Evolutionary conservation across 257 asterid genomes (phyloP).

Genomic region (Przewalskia tangutica): DNA sequence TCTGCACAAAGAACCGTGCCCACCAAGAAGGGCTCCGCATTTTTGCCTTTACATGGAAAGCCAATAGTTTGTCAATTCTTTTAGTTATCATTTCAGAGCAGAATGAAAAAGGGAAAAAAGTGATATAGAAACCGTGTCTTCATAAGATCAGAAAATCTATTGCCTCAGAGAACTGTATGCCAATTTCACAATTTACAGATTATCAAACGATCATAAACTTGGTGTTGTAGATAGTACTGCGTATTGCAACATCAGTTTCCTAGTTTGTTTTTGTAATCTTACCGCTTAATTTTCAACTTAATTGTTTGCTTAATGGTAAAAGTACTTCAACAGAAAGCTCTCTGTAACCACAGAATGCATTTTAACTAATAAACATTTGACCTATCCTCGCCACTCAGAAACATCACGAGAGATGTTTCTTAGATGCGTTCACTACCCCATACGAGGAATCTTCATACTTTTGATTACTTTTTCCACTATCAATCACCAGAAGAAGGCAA

Average conservation of each 20-base stretch:
- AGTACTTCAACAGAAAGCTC: not conserved
- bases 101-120: not conserved
- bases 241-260: not conserved
- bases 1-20: constrained; percentile 67
- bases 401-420: not conserved
- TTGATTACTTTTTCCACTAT: not conserved
- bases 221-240: not conserved
- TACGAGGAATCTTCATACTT: not conserved
- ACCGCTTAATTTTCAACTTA: not conserved
- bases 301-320: not conserved
- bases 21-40: constrained; percentile 83
- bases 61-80: not conserved
- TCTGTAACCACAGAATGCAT: not conserved
- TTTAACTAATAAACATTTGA: not conserved
- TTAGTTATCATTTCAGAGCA: not conserved
- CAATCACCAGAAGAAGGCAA: not conserved
- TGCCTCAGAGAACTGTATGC: not conserved
- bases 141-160: not conserved
- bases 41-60: constrained; percentile 45
- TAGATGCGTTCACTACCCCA: not conserved
- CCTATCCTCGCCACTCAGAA: not conserved
- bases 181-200: not conserved
- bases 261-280: not conserved
- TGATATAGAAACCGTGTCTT: not conserved
- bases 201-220: not conserved